Percentiles rank a stretch among this genome's conserved stretches.
phyloP scores from a whole-genome alignment of 129 eudicot genomes.

The Glebionis coronaria region DNA sequence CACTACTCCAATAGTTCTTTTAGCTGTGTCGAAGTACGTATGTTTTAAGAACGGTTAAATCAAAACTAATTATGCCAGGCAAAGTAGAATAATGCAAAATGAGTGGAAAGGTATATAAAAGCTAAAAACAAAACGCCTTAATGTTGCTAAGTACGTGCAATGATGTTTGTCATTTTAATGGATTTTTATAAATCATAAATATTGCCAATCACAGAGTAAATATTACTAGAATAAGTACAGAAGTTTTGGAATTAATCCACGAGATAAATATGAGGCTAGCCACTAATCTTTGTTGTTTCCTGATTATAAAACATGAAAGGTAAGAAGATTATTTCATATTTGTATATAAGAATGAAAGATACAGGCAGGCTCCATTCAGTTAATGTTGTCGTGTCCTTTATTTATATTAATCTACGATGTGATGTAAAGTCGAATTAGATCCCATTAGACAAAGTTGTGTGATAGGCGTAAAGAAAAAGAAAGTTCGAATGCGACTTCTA shows the following conservation, averaged over 20 bases:
- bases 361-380: background rate
- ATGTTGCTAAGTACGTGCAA: background rate
- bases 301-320: background rate
- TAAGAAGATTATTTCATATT: background rate
- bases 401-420: background rate
- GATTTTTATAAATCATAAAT: background rate
- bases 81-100: too few relatives aligned
- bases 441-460: background rate
- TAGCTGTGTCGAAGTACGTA: too few relatives aligned
- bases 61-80: too few relatives aligned
- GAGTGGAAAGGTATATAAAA: too few relatives aligned
- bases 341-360: background rate
- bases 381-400: background rate
- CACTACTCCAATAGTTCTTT: too few relatives aligned
- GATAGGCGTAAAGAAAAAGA: background rate
- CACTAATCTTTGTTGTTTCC: background rate
- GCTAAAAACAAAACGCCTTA: background rate
- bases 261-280: background rate
- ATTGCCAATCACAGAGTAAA: background rate
- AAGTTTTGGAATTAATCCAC: background rate
- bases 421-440: background rate
- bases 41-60: too few relatives aligned
- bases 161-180: background rate
- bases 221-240: background rate
- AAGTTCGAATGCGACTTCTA: background rate